Evolutionary conservation across 2,329 filamentous ascomycete genomes (phyloP).

Genomic region (Microdochium trichocladiopsis): DNA sequence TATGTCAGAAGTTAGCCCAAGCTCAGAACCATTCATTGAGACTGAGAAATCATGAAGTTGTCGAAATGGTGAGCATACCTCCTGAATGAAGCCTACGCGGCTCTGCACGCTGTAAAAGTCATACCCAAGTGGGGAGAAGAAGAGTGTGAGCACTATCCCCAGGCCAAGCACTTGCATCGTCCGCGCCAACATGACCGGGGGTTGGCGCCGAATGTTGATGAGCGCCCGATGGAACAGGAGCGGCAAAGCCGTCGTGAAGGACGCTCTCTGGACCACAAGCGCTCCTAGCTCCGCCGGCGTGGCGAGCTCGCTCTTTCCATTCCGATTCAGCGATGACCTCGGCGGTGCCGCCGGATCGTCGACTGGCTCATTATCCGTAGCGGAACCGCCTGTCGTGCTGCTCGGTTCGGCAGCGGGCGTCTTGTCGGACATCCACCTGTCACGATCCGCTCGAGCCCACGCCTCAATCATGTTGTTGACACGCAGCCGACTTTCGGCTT

Average conservation of each 20-base stretch:
- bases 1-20: too few species aligned
- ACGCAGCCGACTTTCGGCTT: conserved; percentile 54
- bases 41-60: too few species aligned
- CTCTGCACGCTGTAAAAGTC: conserved; percentile 67
- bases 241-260: conserved; percentile 57
- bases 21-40: too few species aligned
- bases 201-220: conserved; percentile 64
- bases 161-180: conserved; percentile 61
- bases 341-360: too few species aligned
- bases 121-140: conserved; percentile 64
- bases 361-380: too few species aligned
- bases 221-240: conserved; percentile 59
- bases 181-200: conserved; percentile 55
- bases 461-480: conserved; percentile 53
- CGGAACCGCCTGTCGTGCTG: too few species aligned
- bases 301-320: conserved; percentile 30
- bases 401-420: conserved; percentile 6
- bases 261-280: conserved; percentile 55
- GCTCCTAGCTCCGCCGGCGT: conserved; percentile 67
- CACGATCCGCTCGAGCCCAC: conserved; percentile 33
- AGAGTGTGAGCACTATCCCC: conserved; percentile 55
- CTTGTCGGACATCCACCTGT: conserved; percentile 2
- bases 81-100: conserved; percentile 65
- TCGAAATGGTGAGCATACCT: conserved; percentile 25
- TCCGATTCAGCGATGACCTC: background rate